Base-by-base conservation (phyloP, 202 grass and related monocot genomes). In the Schoenoplectus triqueter region DNA sequence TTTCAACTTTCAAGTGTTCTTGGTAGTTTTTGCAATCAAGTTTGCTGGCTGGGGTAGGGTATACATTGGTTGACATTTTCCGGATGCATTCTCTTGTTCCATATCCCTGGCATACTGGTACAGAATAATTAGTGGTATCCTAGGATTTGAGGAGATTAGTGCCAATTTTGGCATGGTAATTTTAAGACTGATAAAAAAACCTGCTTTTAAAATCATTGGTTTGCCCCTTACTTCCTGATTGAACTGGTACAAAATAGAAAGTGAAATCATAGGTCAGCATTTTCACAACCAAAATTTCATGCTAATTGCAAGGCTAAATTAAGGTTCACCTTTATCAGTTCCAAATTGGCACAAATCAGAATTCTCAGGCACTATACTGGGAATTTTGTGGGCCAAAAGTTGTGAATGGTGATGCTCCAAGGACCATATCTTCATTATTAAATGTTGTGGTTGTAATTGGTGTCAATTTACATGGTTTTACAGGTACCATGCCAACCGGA, bases 401-500 rank as follows among this genome's bases (percentile, higher is more conserved):
- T 64, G 63, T 2, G 21, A 67, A 45, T 60, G 17, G 17, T 85
- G 14, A 55, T 80, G 21, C 14, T 80, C 40, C 47, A 40, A 77
- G 51, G 50, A 76, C 10, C 19, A 52, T 31, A 55, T 72, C 18
- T 5, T 10, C 72, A 75, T 22, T 55, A 75, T 20, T 21, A 31
- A 31, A 39, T 39, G 7, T 56, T 7, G 21, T 39, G 50, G 49
- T 82, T 48, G 51, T 73, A 70, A 55, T n/a, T 86, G 10, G 17
- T 70, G 60, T 64, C 70, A 39, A n/a, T 31, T 31, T 64, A 11
- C 40, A 80, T 21, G n/a, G 21, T 81, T 79, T 78, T 85, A 2
- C 84, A 98, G 96, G 96, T 98, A 98, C 44, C 93, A 98, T 78
- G 93, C 89, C 21, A 98, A 98, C 88, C 49, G 95, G 87, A 98